A percentile compares a stretch with the other conserved stretches of the same genome.
Conservation (phyloP, 2,329 filamentous ascomycete species). For the Penicillium sp. region DNA sequence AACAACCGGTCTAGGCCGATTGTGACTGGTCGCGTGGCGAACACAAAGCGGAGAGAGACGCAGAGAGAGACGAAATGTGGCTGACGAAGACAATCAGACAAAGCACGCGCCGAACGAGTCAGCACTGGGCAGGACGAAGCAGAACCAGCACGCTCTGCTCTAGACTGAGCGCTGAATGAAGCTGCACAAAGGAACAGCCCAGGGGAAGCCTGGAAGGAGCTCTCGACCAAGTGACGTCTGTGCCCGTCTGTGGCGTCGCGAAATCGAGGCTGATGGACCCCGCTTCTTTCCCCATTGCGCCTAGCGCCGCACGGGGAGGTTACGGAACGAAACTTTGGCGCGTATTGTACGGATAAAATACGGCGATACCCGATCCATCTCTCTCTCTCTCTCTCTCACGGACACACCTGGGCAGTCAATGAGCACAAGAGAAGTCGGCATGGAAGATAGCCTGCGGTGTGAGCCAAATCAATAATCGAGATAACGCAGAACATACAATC, state of each 20-base stretch:
- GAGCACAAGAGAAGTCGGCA: too few species aligned
- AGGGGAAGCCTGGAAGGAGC: neutral
- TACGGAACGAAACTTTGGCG: neutral
- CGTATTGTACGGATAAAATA: too few species aligned
- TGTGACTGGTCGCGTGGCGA: neutral
- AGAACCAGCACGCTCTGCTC: neutral
- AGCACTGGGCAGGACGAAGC: neutral
- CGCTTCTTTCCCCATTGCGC: neutral
- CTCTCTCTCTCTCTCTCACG: too few species aligned
- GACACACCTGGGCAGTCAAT: too few species aligned
- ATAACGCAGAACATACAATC: too few species aligned
- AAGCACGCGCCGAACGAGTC: neutral
- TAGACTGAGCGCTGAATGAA: neutral
- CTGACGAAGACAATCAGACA: neutral
- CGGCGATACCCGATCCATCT: too few species aligned
- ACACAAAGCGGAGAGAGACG: neutral
- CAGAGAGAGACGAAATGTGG: neutral
- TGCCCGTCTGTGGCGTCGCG: neutral
- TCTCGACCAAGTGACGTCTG: neutral
- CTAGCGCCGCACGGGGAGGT: neutral
- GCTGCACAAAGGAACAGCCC: neutral
- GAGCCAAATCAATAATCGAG: too few species aligned
- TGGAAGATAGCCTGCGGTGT: too few species aligned
- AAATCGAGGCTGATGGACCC: neutral
- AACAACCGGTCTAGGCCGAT: neutral